A percentile compares a stretch with the other conserved stretches of the same genome.
Conservation (phyloP, 1,284 basidiomycete species). For the Xerocomus amazonicus region DNA sequence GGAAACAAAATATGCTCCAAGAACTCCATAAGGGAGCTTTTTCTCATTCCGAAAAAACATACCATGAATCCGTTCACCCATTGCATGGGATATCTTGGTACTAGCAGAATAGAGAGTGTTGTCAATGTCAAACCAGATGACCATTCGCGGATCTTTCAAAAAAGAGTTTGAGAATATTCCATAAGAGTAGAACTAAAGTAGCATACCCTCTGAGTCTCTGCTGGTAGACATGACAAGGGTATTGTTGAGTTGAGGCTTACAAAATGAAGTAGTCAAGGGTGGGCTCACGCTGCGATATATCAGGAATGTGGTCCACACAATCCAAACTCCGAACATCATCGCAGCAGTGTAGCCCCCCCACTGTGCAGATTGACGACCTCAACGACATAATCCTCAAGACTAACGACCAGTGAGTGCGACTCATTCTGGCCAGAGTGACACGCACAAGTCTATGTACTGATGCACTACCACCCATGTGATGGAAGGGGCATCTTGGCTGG, state of each 20-base stretch:
- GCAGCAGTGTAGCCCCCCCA: constrained; percentile 9
- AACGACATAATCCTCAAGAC: constrained; percentile 40
- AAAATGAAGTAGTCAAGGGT: no score
- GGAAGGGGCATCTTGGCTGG: constrained; percentile 29
- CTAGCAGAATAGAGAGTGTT: constrained; percentile 82
- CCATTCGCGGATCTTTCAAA: constrained; percentile 40
- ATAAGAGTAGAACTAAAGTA: neutral
- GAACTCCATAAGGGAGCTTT: neutral
- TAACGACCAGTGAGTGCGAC: constrained; percentile 36
- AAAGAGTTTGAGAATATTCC: constrained; percentile 4
- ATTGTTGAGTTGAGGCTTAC: constrained; percentile 15
- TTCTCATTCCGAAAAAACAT: constrained; percentile 11
- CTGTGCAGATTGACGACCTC: constrained; percentile 27
- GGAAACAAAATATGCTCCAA: constrained; percentile 68
- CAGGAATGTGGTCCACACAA: constrained; percentile 25
- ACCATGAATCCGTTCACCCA: constrained; percentile 80
- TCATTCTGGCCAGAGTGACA: constrained; percentile 9
- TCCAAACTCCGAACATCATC: constrained; percentile 29
- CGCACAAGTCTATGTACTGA: neutral
- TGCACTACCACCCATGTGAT: neutral
- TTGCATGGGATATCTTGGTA: constrained; percentile 72
- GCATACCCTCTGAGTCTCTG: constrained; percentile 25
- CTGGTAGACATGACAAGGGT: constrained; percentile 28
- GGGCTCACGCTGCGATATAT: constrained; percentile 7
- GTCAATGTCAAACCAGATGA: constrained; percentile 85